Base-by-base conservation (phyloP, 352 stramenopile genomes). In the Phytophthora nicotianae region DNA sequence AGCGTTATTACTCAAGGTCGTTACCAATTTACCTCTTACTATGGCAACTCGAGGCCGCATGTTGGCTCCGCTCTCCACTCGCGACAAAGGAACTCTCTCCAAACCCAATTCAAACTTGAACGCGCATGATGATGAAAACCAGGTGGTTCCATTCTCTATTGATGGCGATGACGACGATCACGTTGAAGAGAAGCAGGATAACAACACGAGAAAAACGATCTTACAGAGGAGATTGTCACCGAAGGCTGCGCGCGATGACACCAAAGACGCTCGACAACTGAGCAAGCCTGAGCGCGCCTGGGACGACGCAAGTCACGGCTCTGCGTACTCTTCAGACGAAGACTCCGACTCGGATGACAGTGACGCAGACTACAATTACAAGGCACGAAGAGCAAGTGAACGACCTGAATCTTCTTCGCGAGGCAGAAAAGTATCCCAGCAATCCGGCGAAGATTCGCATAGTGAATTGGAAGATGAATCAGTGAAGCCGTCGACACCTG, bases 401-500 rank as follows among this genome's bases (percentile, higher is more conserved):
- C 58, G 62, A 38, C 75, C 73, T 14, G 74, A 88, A 50, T 69
- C 62, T 21, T 61, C 71, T 13, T 62, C 60, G 9, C 55, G 50
- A 32, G 29, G 46, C 13, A 54, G 52, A 14, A 52, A 61, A 16
- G 58, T 57, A 9, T 68, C 66, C 16, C 70, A 77, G 47, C 57
- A 77, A n/a, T 71, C 74, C 1, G 53, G 78, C 38, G 62, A 75
- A 29, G 47, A 67, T 0, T 64, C 66, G 0, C 52, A 55, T 4
- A 81, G 95, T n/a, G 79, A 93, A 46, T 80, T 89, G 29, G 74
- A 88, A 24, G 62, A 82, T 4, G 74, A 76, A 8, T 59, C 47
- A 26, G 62, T 41, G n/a, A 69, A 58, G 46, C 67, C 21, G 2
- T 58, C 41, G 16, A 69, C 50, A 10, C 23, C 65, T 35, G 9